These are phyloP conservation scores for Corchorus capsularis DNA, from an alignment of 345 rosid genomes.

Conservation along the genomic window DNA sequence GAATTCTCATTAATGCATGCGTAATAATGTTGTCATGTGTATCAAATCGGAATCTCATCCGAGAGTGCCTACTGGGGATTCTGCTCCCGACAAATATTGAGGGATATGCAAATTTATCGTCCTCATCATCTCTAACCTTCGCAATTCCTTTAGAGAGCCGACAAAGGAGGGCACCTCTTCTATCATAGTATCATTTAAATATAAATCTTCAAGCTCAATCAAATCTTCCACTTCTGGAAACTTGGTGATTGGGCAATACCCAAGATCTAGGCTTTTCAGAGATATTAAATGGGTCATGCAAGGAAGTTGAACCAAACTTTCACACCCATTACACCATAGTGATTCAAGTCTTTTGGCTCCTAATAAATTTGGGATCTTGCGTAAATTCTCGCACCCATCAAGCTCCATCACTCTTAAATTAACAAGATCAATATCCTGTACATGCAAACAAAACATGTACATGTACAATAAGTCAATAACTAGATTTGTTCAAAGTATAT, in stretches of 20 bases:
- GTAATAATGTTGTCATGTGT: too few species aligned
- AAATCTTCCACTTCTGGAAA: not conserved
- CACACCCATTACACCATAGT: slow-evolving; percentile 27
- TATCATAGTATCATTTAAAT: too few species aligned
- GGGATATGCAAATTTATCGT: too few species aligned
- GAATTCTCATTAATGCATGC: too few species aligned
- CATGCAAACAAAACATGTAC: not conserved
- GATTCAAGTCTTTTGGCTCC: slow-evolving; percentile 26
- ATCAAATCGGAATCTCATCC: too few species aligned
- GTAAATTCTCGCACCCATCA: slow-evolving; percentile 14
- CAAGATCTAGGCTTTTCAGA: not conserved
- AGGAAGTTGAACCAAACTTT: slow-evolving; percentile 27
- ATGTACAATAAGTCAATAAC: not conserved
- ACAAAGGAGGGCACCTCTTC: not conserved
- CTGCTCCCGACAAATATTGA: too few species aligned
- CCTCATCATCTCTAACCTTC: too few species aligned
- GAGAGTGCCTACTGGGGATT: too few species aligned
- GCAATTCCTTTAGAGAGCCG: not conserved
- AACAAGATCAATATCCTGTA: slow-evolving; percentile 23
- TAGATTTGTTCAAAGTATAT: too few species aligned
- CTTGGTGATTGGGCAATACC: not conserved
- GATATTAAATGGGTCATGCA: not conserved
- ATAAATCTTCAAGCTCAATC: too few species aligned
- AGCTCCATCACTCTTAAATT: slow-evolving; percentile 34
- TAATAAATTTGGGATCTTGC: not conserved